Percentiles rank a stretch among this genome's conserved stretches.
Conservation (phyloP, 306 rosid species). For the Malus orientalis region DNA sequence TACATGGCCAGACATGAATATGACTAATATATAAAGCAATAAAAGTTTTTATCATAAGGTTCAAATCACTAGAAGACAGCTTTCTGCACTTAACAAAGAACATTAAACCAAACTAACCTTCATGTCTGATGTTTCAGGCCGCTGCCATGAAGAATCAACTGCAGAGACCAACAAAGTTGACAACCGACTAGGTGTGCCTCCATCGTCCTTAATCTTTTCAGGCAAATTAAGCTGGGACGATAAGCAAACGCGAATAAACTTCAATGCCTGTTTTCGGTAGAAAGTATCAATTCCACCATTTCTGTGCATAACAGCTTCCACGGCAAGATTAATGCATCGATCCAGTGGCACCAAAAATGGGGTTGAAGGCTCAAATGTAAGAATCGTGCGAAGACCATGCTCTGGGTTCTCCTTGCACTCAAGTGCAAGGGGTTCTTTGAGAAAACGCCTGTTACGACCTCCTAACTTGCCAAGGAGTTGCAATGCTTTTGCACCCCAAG, state of each 20-base stretch:
- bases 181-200: conserved; percentile 61
- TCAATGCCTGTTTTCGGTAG: conserved; percentile 81
- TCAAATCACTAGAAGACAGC: background rate
- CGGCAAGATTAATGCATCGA: conserved; percentile 98
- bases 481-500: conserved; percentile 97
- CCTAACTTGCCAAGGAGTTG: conserved; percentile 98
- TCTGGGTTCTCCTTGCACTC: conserved; percentile 98
- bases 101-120: conserved; percentile 49
- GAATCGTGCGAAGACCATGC: conserved; percentile 89
- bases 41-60: background rate
- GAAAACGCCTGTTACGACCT: conserved; percentile 96
- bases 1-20: background rate
- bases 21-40: background rate
- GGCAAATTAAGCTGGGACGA: conserved; percentile 97
- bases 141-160: conserved; percentile 61
- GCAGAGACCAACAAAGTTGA: conserved; percentile 65
- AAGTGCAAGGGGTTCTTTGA: conserved; percentile 87
- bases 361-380: conserved; percentile 98
- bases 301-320: conserved; percentile 72
- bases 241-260: conserved; percentile 82
- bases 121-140: conserved; percentile 62
- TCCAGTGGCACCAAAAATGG: conserved; percentile 97
- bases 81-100: background rate
- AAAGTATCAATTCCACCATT: conserved; percentile 67
- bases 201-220: conserved; percentile 71